Percentiles rank a stretch among this genome's conserved stretches.
phyloP scores from a whole-genome alignment of 73 alveolate species.

The Paramecium tetraurelia region DNA sequence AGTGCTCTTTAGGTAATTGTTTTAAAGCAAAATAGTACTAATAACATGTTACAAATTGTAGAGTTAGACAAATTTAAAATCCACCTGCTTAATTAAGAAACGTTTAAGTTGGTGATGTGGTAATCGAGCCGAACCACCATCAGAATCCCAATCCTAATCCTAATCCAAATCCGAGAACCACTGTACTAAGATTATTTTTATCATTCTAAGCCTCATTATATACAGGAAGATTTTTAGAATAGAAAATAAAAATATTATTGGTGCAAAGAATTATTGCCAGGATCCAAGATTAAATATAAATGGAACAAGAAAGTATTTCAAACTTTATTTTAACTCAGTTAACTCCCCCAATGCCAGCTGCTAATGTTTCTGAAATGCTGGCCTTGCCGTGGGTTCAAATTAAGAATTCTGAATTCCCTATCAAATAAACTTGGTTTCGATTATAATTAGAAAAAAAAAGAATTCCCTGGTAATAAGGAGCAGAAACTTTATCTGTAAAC shows the following conservation, averaged over 20 bases:
- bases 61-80: not conserved
- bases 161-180: not conserved
- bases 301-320: not conserved
- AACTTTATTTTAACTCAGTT: not conserved
- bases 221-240: slow-evolving; percentile 14
- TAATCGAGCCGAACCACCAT: not conserved
- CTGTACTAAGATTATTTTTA: not conserved
- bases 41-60: not conserved
- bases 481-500: slow-evolving; percentile 46
- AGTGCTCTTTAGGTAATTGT: not conserved
- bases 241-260: slow-evolving; percentile 6
- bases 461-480: slow-evolving; percentile 60
- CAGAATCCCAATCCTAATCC: not conserved
- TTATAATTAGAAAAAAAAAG: slow-evolving; percentile 46
- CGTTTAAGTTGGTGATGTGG: not conserved
- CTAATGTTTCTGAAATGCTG: not conserved
- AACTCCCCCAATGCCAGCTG: not conserved
- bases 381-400: slow-evolving; percentile 15
- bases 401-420: not conserved
- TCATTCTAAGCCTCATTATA: not conserved
- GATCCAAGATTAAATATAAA: slow-evolving; percentile 18
- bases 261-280: slow-evolving; percentile 35
- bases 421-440: slow-evolving; percentile 61
- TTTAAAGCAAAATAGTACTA: not conserved
- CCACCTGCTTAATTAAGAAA: not conserved